Base-by-base conservation (phyloP, 495 filamentous ascomycete genomes). In the Penicillium cataractarum region DNA sequence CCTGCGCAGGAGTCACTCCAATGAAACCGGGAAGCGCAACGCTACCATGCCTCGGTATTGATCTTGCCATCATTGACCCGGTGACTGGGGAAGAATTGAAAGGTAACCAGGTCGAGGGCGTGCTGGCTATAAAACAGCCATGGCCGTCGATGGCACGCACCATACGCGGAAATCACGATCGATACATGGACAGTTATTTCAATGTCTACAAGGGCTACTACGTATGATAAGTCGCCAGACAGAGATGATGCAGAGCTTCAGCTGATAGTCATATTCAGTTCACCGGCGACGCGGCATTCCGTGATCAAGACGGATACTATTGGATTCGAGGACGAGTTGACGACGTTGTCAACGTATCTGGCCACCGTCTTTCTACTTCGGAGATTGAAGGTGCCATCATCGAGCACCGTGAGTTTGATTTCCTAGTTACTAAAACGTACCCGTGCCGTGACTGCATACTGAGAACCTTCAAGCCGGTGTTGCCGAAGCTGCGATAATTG, bases 141-240 rank as follows among this genome's bases (percentile, higher is more conserved):
- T 96, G 92, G 92, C 92, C 92, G 15, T 92, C 89, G 73, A 95
- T 96, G 89, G 91, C 92, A 39, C 86, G 92, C 48, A 96, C 92
- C 24, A 90, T 96, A 58, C 96, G 90, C 88, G 91, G 90, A 57
- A 88, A 91, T 26, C 91, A 96, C 78, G 90, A 90, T 82, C 80
- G 92, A 64, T 96, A 93, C 74, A 92, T 94, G 90, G 90, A 95
- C 48, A 95, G 91, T 42, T 97, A 96, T 76, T 79, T 96, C 51
- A 90, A 32, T 19, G 17, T 2, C 35, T 69, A 33, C 70, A 55
- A 59, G 69, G 82, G 61, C 82, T 68, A 15, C n/a, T 51, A 21
- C 21, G 48, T 51, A 29, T 13, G 48, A 17, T 44, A 21, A 15
- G 40, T 12, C 15, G 4, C 40, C 6, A 4, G 12, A 17, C 7